Evolutionary conservation across 2,329 filamentous ascomycete genomes (phyloP).

Genomic region (Fusarium begoniae): DNA sequence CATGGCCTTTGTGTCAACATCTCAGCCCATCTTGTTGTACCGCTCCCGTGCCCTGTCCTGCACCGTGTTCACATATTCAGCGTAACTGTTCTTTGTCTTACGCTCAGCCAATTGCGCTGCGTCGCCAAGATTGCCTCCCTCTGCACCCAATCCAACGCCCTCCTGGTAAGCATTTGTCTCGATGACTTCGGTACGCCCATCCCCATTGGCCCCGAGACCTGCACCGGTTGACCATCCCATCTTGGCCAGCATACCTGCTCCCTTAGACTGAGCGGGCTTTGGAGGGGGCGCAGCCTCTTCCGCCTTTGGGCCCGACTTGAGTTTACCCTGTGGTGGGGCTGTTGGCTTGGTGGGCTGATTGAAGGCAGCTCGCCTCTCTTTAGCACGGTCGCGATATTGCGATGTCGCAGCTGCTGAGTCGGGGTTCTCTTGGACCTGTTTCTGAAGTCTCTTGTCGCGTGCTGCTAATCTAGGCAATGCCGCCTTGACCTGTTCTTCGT

Average conservation of each 20-base stretch:
- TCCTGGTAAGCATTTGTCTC: conserved; percentile 71
- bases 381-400: conserved; percentile 73
- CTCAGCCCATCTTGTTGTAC: conserved; percentile 63
- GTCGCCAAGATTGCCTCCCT: conserved; percentile 75
- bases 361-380: conserved; percentile 70
- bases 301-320: conserved; percentile 35
- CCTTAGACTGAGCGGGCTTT: conserved; percentile 63
- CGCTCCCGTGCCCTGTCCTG: conserved; percentile 74
- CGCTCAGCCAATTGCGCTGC: conserved; percentile 70
- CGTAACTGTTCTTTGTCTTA: conserved; percentile 67
- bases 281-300: conserved; percentile 32
- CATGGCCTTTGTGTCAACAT: neutral
- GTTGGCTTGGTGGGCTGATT: conserved; percentile 67
- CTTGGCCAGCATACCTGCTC: conserved; percentile 74
- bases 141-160: conserved; percentile 75
- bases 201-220: conserved; percentile 70
- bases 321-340: conserved; percentile 48
- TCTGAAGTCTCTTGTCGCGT: conserved; percentile 50
- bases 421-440: conserved; percentile 41
- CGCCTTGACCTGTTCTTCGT: conserved; percentile 59
- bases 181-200: conserved; percentile 71
- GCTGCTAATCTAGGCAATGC: conserved; percentile 53
- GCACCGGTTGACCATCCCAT: conserved; percentile 76
- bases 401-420: conserved; percentile 38
- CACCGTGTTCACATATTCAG: conserved; percentile 70